Conservation (phyloP, 306 rosid genomes). For the Cicer cuneatum region DNA sequence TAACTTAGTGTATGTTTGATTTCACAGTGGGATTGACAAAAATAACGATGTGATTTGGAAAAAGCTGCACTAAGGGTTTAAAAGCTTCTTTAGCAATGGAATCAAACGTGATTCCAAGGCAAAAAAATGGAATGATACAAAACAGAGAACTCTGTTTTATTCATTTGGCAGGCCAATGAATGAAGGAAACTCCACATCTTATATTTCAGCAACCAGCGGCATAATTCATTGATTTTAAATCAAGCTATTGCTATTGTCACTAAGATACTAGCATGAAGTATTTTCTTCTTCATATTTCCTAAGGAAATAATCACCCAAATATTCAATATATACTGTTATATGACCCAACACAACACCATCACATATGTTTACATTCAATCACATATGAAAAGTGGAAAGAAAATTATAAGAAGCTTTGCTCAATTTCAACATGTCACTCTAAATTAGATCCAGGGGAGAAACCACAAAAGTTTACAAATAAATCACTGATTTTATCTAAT, state of each 20-base stretch:
- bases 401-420: neutral
- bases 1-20: neutral
- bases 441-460: constrained; percentile 8
- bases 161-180: neutral
- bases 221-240: constrained; percentile 1
- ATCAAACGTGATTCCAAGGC: neutral
- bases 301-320: constrained; percentile 5
- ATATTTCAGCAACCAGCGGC: neutral
- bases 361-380: too few relatives aligned
- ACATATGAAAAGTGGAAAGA: neutral
- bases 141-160: neutral
- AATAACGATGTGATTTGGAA: too few relatives aligned
- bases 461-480: neutral
- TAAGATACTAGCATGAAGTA: neutral
- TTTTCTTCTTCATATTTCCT: neutral
- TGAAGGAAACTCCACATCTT: neutral
- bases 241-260: neutral
- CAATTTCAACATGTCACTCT: neutral
- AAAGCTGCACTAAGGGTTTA: neutral
- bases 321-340: neutral
- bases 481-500: neutral
- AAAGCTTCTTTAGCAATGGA: neutral
- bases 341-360: too few relatives aligned
- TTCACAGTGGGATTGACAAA: too few relatives aligned
- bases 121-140: neutral